Percentiles rank a stretch among this genome's conserved stretches.
Conservation (phyloP, 2,329 filamentous ascomycete genomes). For the Teratosphaeria zuluensis region DNA sequence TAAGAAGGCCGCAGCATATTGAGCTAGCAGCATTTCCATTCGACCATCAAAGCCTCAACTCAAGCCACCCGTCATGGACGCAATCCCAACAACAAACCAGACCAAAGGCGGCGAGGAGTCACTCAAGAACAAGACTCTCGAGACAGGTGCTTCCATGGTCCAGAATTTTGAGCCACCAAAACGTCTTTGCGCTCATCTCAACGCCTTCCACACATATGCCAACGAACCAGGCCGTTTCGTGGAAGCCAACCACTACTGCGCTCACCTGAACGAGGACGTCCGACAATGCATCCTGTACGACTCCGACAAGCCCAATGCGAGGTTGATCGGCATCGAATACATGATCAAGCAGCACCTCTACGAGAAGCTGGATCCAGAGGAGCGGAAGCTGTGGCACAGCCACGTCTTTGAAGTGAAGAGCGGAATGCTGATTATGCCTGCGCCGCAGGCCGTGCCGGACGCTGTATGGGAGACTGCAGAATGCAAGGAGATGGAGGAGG, state of each 20-base stretch:
- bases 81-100: constrained; percentile 26
- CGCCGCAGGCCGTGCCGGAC: constrained; percentile 44
- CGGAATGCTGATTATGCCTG: constrained; percentile 72
- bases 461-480: constrained; percentile 66
- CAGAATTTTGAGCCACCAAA: constrained; percentile 64
- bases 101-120: constrained; percentile 43
- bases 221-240: constrained; percentile 58
- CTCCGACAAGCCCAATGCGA: constrained; percentile 53
- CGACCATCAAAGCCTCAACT: no score
- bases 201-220: constrained; percentile 81
- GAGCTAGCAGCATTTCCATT: no score
- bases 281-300: constrained; percentile 84
- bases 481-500: constrained; percentile 68
- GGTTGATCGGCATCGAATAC: constrained; percentile 78
- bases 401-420: constrained; percentile 65
- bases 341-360: constrained; percentile 68
- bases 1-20: no score
- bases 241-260: constrained; percentile 78
- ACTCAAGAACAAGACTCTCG: constrained; percentile 47
- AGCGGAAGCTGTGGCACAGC: constrained; percentile 73
- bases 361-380: constrained; percentile 52
- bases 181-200: constrained; percentile 69
- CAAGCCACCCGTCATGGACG: constrained; percentile 5
- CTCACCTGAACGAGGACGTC: constrained; percentile 66
- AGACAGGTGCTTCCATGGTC: constrained; percentile 50